Conservation (phyloP, 225 moss, liverwort and hornwort species). For the Sphagnum tenellum region DNA sequence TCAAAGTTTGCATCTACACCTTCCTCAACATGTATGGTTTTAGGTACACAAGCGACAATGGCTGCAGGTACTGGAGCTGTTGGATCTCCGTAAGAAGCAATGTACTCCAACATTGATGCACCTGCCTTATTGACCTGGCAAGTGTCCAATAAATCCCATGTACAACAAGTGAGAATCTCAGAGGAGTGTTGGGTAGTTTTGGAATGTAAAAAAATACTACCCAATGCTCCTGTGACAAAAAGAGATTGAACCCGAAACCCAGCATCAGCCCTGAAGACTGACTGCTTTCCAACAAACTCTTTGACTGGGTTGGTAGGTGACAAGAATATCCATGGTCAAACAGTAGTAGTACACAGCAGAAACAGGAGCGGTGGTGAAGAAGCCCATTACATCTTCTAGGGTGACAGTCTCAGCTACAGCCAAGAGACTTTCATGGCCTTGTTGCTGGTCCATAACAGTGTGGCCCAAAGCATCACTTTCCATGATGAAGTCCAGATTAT, state of each 20-base stretch:
- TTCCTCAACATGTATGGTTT: slow-evolving; percentile 80
- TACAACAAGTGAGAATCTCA: neutral
- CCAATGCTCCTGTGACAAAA: too few species aligned
- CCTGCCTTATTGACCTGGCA: slow-evolving; percentile 84
- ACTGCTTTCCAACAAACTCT: too few species aligned
- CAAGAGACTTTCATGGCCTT: slow-evolving; percentile 92
- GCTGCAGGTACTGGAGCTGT: slow-evolving; percentile 91
- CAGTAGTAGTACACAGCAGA: neutral
- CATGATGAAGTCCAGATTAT: slow-evolving; percentile 99
- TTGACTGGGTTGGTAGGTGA: too few species aligned
- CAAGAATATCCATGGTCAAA: neutral
- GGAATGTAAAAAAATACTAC: too few species aligned
- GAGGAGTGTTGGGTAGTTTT: neutral
- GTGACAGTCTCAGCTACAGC: slow-evolving; percentile 87
- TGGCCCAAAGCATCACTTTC: slow-evolving; percentile 96
- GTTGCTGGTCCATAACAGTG: slow-evolving; percentile 99
- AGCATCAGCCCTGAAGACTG: too few species aligned
- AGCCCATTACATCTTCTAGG: slow-evolving; percentile 66
- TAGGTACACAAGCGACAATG: slow-evolving; percentile 96
- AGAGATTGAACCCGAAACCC: too few species aligned
- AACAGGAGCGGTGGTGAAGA: too few species aligned
- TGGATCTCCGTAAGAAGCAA: slow-evolving; percentile 69
- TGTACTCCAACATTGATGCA: slow-evolving; percentile 77
- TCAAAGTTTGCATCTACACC: slow-evolving; percentile 77
- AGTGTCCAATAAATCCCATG: neutral